Conservation (phyloP, 1,139 yeast species). For the Meyerozyma guilliermondii region DNA sequence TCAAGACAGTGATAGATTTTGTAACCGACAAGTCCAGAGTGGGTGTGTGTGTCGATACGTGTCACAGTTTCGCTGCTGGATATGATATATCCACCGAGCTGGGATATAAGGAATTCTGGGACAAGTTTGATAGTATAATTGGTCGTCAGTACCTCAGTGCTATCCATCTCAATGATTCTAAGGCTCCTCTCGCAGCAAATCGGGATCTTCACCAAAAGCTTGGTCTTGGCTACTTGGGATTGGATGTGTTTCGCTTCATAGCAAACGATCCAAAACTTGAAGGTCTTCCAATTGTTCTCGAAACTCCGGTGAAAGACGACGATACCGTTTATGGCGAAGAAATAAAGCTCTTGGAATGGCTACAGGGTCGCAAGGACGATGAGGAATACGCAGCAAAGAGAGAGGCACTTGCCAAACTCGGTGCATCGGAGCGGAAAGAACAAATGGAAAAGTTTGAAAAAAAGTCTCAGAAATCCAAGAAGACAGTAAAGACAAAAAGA, state of each 20-base stretch:
- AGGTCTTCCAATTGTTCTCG: slow-evolving; percentile 77
- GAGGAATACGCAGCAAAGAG: slow-evolving; percentile 47
- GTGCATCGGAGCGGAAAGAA: slow-evolving; percentile 54
- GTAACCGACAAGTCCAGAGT: slow-evolving; percentile 75
- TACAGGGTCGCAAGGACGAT: slow-evolving; percentile 50
- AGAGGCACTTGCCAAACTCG: slow-evolving; percentile 47
- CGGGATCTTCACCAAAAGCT: slow-evolving; percentile 87
- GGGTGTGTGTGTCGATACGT: slow-evolving; percentile 94
- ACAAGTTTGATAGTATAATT: slow-evolving; percentile 60
- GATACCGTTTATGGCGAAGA: slow-evolving; percentile 72
- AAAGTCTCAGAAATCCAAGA: slow-evolving; percentile 20
- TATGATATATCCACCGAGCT: slow-evolving; percentile 69
- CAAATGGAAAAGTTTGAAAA: slow-evolving; percentile 38
- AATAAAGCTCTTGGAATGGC: slow-evolving; percentile 70
- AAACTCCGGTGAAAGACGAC: slow-evolving; percentile 67
- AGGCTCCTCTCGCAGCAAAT: slow-evolving; percentile 87
- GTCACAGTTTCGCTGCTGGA: slow-evolving; percentile 96
- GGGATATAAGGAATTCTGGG: slow-evolving; percentile 64
- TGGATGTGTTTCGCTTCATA: slow-evolving; percentile 73
- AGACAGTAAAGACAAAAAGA: slow-evolving; percentile 4
- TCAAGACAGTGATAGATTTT: slow-evolving; percentile 66
- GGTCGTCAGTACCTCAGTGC: slow-evolving; percentile 76
- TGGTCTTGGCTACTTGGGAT: slow-evolving; percentile 85
- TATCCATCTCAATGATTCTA: slow-evolving; percentile 88
- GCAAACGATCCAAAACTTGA: slow-evolving; percentile 64